Conservation (phyloP, 2,329 filamentous ascomycete species). For the Ceratocystis harringtonii region DNA sequence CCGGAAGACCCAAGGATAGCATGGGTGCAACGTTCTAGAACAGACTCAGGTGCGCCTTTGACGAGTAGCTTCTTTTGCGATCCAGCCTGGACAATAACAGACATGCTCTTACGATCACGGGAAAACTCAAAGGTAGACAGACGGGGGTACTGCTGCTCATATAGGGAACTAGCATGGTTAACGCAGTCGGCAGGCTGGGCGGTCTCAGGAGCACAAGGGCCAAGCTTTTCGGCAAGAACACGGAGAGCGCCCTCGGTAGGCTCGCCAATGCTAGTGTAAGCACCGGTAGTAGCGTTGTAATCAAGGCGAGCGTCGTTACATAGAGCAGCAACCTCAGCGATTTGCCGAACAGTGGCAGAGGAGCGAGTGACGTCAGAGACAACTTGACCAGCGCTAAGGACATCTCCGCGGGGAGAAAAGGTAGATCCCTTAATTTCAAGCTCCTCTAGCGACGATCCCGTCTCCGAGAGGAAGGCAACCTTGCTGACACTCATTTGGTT, state of each 20-base stretch:
- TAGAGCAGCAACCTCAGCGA: conserved; percentile 55
- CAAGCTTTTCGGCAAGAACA: conserved; percentile 86
- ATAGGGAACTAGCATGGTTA: conserved; percentile 70
- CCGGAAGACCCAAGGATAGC: conserved; percentile 64
- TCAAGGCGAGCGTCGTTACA: conserved; percentile 82
- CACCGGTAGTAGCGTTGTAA: conserved; percentile 60
- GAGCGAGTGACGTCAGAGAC: conserved; percentile 52
- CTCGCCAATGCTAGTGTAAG: conserved; percentile 76
- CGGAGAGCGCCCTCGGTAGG: conserved; percentile 88
- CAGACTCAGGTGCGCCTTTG: conserved; percentile 89
- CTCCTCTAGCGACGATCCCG: conserved; percentile 63
- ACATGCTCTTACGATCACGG: conserved; percentile 97
- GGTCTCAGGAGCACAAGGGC: conserved; percentile 51
- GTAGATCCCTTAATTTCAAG: conserved; percentile 85
- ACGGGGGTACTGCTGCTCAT: conserved; percentile 59
- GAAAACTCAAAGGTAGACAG: conserved; percentile 94
- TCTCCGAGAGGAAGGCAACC: conserved; percentile 65
- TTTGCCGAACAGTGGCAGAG: conserved; percentile 65
- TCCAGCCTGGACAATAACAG: conserved; percentile 65
- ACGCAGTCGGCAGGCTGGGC: conserved; percentile 47
- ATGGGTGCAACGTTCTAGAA: conserved; percentile 82
- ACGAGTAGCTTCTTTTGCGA: conserved; percentile 69
- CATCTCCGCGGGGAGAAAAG: conserved; percentile 66
- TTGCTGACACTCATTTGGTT: conserved; percentile 99
- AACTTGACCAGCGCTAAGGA: conserved; percentile 53